phyloP scores from a whole-genome alignment of 2,329 filamentous ascomycete genomes.

The Trichophyton verrucosum region DNA sequence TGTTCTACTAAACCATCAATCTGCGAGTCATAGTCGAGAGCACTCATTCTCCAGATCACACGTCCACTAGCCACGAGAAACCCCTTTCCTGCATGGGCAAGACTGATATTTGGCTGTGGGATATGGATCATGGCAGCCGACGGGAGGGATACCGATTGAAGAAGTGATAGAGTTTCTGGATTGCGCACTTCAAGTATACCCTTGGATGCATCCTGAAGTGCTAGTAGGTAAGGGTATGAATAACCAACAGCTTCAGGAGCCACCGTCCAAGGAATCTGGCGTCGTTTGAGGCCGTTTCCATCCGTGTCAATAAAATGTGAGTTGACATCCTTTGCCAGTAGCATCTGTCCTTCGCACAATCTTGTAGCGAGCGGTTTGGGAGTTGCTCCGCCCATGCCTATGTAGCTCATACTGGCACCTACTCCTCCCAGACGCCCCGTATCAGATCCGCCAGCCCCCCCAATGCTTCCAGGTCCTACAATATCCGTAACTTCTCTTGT shows the following conservation, averaged over 20 bases:
- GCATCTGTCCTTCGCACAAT: constrained; percentile 67
- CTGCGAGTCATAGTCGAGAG: constrained; percentile 81
- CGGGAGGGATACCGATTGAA: constrained; percentile 73
- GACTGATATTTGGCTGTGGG: constrained; percentile 77
- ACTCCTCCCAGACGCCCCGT: constrained; percentile 69
- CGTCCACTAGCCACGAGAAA: constrained; percentile 89
- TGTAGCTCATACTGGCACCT: constrained; percentile 86
- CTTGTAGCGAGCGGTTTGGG: constrained; percentile 80
- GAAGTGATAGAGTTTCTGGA: constrained; percentile 74
- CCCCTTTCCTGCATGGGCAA: constrained; percentile 92
- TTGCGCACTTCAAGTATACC: constrained; percentile 83
- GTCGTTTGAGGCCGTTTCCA: constrained; percentile 67
- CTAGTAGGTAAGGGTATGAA: constrained; percentile 89
- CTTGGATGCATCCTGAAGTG: constrained; percentile 70
- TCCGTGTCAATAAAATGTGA: constrained; percentile 79
- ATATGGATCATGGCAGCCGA: constrained; percentile 80
- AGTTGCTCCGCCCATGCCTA: constrained; percentile 83
- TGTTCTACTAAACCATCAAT: constrained; percentile 66
- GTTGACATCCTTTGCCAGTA: constrained; percentile 96
- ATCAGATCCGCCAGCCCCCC: constrained; percentile 51
- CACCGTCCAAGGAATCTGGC: constrained; percentile 81
- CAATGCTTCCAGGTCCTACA: constrained; percentile 60
- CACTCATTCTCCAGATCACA: constrained; percentile 90
- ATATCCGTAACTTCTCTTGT: constrained; percentile 65
- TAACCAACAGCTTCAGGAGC: constrained; percentile 89